phyloP scores from a whole-genome alignment of 1,284 basidiomycete species.

The Agaricales sp. region DNA sequence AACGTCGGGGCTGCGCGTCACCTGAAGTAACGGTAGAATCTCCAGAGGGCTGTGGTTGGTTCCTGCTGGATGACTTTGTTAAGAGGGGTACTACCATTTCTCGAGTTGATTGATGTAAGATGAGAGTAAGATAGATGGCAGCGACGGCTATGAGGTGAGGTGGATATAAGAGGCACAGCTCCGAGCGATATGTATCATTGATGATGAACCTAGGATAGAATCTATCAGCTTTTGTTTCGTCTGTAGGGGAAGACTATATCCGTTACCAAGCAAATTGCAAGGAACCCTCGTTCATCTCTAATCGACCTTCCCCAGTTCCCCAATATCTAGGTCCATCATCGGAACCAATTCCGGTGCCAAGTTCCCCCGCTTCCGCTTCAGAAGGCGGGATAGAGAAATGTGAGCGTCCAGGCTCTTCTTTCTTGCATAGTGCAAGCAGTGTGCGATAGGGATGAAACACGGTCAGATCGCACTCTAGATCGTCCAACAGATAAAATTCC shows the following conservation, averaged over 20 bases:
- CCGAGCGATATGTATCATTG: constrained; percentile 92
- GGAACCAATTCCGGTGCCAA: constrained; percentile 42
- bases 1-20: constrained; percentile 17
- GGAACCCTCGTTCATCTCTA: constrained; percentile 57
- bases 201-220: constrained; percentile 71
- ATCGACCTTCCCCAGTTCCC: constrained; percentile 61
- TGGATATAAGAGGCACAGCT: constrained; percentile 84
- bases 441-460: constrained; percentile 94
- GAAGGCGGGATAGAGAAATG: constrained; percentile 18
- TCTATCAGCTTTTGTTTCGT: background rate
- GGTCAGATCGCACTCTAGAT: constrained; percentile 90
- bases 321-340: constrained; percentile 61
- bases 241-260: background rate
- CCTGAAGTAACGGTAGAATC: constrained; percentile 47
- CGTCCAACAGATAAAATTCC: constrained; percentile 97
- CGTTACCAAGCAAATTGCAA: constrained; percentile 70
- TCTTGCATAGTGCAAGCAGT: constrained; percentile 65
- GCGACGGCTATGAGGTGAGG: constrained; percentile 92
- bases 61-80: constrained; percentile 12
- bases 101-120: constrained; percentile 49
- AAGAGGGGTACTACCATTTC: constrained; percentile 24
- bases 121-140: constrained; percentile 79
- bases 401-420: constrained; percentile 26
- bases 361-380: constrained; percentile 53
- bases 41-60: constrained; percentile 15